Evolutionary conservation across 768 basidiomycete genomes (phyloP).

Genomic region (Multifurca ochricompacta): DNA sequence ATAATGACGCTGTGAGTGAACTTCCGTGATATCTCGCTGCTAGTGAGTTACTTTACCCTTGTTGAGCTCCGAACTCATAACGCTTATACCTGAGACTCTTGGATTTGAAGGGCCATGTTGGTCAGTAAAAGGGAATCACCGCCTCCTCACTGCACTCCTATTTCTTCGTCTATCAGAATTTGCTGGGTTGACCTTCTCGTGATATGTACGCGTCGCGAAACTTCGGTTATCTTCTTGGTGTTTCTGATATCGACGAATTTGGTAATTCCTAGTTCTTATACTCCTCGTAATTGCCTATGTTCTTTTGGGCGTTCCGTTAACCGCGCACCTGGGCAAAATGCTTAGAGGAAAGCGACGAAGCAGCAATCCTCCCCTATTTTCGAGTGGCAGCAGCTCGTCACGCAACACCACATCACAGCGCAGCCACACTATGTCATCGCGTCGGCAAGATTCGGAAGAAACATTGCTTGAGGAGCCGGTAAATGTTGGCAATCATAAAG

Average conservation of each 20-base stretch:
- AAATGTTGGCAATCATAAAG: neutral
- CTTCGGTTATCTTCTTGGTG: neutral
- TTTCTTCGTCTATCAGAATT: slow-evolving; percentile 7
- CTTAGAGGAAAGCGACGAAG: slow-evolving; percentile 5
- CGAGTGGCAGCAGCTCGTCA: neutral
- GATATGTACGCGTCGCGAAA: slow-evolving; percentile 17
- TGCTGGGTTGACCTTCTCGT: slow-evolving; percentile 21
- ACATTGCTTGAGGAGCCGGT: neutral
- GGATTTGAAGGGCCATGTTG: neutral
- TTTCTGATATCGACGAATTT: neutral
- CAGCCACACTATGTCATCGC: neutral
- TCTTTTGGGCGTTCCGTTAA: slow-evolving; percentile 23
- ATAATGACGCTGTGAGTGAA: neutral
- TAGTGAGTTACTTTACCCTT: neutral
- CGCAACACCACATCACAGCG: neutral
- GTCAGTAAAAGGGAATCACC: neutral
- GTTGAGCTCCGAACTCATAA: neutral
- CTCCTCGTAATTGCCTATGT: slow-evolving; percentile 20
- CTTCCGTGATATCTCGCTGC: neutral
- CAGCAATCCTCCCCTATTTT: neutral
- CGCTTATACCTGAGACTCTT: neutral
- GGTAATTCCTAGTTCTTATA: slow-evolving; percentile 17
- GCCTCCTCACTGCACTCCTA: slow-evolving; percentile 3
- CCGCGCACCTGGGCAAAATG: slow-evolving; percentile 16
- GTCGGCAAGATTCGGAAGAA: slow-evolving; percentile 7